Conservation (phyloP, 805 yeast species). For the Ogataea haglerorum region DNA sequence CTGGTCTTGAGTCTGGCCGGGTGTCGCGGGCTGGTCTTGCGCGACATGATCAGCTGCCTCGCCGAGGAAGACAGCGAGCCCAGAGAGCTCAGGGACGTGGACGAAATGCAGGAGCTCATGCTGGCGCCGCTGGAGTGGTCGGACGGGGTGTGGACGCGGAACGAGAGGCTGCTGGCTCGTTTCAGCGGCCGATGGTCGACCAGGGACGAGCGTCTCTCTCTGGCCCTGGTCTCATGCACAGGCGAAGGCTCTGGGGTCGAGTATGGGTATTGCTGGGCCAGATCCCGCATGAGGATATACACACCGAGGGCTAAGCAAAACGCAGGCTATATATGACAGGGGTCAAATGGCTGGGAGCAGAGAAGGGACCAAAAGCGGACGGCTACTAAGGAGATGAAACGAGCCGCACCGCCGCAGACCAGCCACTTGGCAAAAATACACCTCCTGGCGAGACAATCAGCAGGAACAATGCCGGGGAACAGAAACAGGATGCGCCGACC, state of each 20-base stretch:
- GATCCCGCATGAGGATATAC: conserved; percentile 8
- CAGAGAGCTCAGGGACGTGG: conserved; percentile 12
- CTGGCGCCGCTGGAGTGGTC: neutral
- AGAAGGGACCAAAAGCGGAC: conserved; percentile 4
- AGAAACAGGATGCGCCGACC: neutral
- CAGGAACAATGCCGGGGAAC: neutral
- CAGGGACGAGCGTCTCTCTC: conserved; percentile 7
- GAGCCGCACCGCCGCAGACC: conserved; percentile 12
- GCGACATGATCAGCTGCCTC: conserved; percentile 12
- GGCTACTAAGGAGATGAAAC: conserved; percentile 3
- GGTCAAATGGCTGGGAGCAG: conserved; percentile 11
- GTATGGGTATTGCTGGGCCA: conserved; percentile 2
- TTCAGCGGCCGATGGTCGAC: conserved; percentile 27
- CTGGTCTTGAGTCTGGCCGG: conserved; percentile 11
- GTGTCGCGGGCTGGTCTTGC: conserved; percentile 12
- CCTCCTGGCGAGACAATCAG: neutral
- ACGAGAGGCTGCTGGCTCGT: conserved; percentile 28
- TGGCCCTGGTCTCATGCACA: conserved; percentile 9
- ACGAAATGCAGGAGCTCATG: conserved; percentile 2
- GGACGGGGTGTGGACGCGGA: conserved; percentile 20
- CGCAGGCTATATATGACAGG: conserved; percentile 1
- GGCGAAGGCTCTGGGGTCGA: conserved; percentile 7
- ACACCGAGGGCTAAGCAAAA: conserved; percentile 1
- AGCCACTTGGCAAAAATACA: conserved; percentile 5
- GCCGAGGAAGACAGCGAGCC: conserved; percentile 18